Percentiles rank a stretch among this genome's conserved stretches.
phyloP scores from a whole-genome alignment of 768 basidiomycete genomes.

The Lyophyllum semitale region DNA sequence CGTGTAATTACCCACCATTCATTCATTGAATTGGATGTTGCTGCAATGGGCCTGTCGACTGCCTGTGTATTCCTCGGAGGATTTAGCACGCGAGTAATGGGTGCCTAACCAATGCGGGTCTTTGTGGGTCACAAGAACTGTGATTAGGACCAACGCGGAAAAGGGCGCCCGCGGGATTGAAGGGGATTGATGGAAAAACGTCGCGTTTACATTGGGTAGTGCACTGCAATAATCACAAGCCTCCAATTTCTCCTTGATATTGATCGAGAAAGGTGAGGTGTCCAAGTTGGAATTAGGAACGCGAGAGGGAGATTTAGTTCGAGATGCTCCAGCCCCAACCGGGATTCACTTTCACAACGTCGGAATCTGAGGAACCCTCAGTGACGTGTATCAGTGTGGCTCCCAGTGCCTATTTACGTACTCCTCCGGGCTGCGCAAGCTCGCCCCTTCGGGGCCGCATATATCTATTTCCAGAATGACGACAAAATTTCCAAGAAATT shows the following conservation, averaged over 20 bases:
- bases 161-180: conserved; percentile 11
- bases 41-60: background rate
- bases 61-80: background rate
- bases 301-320: too few relatives aligned
- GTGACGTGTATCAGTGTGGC: too few relatives aligned
- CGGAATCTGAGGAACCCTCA: too few relatives aligned
- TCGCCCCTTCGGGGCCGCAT: too few relatives aligned
- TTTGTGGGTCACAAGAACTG: background rate
- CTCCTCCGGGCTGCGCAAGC: too few relatives aligned
- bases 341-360: too few relatives aligned
- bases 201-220: conserved; percentile 7
- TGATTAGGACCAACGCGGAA: background rate
- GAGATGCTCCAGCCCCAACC: too few relatives aligned
- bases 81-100: too few relatives aligned
- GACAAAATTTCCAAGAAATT: too few relatives aligned
- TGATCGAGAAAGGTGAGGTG: background rate
- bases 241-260: background rate
- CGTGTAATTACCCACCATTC: conserved; percentile 1
- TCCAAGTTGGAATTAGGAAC: background rate
- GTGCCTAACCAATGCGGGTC: too few relatives aligned
- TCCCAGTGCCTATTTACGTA: too few relatives aligned
- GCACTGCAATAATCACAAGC: conserved; percentile 5
- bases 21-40: background rate
- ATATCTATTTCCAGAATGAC: too few relatives aligned
- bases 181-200: conserved; percentile 11